Conservation (phyloP, 257 asterid species). For the Capsicum chinense region DNA sequence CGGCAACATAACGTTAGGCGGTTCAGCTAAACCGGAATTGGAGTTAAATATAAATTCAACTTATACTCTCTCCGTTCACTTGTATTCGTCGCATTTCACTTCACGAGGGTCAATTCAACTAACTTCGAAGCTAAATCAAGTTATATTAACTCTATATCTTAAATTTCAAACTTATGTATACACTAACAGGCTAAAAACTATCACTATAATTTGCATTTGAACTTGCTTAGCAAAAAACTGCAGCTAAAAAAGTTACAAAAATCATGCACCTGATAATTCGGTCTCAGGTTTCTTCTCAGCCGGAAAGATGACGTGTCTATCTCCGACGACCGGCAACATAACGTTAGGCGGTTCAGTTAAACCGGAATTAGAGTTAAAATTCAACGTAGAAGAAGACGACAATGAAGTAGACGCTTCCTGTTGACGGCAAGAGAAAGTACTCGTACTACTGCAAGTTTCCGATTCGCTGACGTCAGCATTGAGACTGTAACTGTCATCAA, state of each 20-base stretch:
- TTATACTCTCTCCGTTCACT: neutral
- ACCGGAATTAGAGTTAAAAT: conserved; percentile 38
- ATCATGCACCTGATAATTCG: conserved; percentile 58
- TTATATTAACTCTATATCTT: too few species aligned
- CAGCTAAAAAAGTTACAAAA: neutral
- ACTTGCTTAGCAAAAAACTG: neutral
- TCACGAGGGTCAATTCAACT: too few species aligned
- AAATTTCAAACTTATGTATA: too few species aligned
- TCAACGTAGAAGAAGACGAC: conserved; percentile 41
- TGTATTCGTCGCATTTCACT: too few species aligned
- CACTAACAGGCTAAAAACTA: neutral
- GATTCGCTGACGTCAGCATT: conserved; percentile 97
- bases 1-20: conserved; percentile 70
- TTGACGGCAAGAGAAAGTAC: conserved; percentile 51
- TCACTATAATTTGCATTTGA: neutral
- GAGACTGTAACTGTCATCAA: conserved; percentile 62
- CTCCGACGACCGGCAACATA: conserved; percentile 71
- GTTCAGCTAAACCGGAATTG: conserved; percentile 35
- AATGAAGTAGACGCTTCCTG: conserved; percentile 36
- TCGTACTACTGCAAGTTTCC: conserved; percentile 72
- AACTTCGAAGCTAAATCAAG: too few species aligned
- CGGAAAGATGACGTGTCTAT: conserved; percentile 58
- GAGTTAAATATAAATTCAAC: neutral
- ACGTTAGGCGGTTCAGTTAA: conserved; percentile 59
- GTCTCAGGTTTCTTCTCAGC: conserved; percentile 49